phyloP scores from a whole-genome alignment of 345 rosid species.

The Gossypium turneri region DNA sequence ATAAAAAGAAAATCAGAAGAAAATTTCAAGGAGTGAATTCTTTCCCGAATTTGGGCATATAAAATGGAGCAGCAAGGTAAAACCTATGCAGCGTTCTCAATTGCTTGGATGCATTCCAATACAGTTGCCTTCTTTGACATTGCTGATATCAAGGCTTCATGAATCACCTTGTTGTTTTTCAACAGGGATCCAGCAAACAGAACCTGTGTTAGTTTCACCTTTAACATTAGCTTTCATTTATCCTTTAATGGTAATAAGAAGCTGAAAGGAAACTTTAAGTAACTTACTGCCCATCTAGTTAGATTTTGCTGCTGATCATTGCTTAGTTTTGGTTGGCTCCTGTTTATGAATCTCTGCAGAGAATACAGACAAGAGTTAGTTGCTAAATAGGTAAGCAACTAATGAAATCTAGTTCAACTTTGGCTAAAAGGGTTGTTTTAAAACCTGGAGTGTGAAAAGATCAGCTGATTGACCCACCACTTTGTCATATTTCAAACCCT shows the following conservation, averaged over 20 bases:
- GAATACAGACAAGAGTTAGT: background rate
- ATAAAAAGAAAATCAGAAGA: background rate
- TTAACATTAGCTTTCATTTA: slow-evolving; percentile 6
- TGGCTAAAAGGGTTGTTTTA: background rate
- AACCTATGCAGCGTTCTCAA: slow-evolving; percentile 60
- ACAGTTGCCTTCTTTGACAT: slow-evolving; percentile 75
- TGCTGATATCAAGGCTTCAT: slow-evolving; percentile 72
- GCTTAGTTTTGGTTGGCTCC: slow-evolving; percentile 76
- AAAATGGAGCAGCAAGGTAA: background rate
- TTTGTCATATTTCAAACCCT: slow-evolving; percentile 84
- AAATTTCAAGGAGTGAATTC: background rate
- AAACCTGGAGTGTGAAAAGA: slow-evolving; percentile 93
- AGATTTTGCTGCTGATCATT: slow-evolving; percentile 92
- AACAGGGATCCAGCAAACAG: slow-evolving; percentile 70
- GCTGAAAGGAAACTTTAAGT: background rate
- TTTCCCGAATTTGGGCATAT: background rate
- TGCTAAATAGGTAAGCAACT: background rate
- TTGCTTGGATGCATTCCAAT: slow-evolving; percentile 71
- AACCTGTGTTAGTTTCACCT: slow-evolving; percentile 44
- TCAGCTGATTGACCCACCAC: slow-evolving; percentile 97
- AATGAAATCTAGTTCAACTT: background rate
- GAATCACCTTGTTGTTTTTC: slow-evolving; percentile 64
- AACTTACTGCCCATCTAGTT: slow-evolving; percentile 94
- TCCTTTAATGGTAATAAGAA: background rate
- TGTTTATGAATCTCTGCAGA: slow-evolving; percentile 74